Conservation (phyloP, 495 filamentous ascomycete species). For the Penicillium egyptiacum region DNA sequence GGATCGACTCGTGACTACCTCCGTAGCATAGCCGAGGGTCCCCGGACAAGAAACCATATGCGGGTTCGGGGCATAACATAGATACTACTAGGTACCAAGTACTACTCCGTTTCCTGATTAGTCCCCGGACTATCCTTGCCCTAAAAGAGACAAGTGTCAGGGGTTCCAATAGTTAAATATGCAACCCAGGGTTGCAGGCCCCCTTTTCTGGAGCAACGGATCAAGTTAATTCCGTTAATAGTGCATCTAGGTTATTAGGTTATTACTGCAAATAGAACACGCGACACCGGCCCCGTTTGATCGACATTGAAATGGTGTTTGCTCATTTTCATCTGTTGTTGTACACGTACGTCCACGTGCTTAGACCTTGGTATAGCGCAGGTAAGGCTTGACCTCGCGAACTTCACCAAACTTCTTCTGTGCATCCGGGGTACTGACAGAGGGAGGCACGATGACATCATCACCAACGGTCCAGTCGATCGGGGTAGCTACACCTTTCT, state of each 20-base stretch:
- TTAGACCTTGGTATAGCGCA: conserved; percentile 31
- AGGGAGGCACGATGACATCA: conserved; percentile 94
- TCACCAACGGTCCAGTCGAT: conserved; percentile 90
- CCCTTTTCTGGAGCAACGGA: neutral
- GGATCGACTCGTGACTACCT: conserved; percentile 2
- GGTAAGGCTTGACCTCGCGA: conserved; percentile 90
- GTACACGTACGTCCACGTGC: neutral
- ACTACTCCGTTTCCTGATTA: neutral
- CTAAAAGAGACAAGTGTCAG: conserved; percentile 14
- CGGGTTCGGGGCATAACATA: neutral
- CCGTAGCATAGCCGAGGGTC: conserved; percentile 20
- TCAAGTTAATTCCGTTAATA: neutral
- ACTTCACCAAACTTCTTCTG: conserved; percentile 89
- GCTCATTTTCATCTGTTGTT: neutral
- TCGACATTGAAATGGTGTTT: neutral
- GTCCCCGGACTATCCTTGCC: conserved; percentile 23
- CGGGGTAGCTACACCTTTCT: conserved; percentile 89
- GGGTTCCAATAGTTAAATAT: conserved; percentile 7
- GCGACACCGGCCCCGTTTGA: neutral
- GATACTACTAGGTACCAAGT: neutral
- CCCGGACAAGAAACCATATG: neutral
- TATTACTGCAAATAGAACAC: conserved; percentile 3
- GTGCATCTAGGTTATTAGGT: neutral
- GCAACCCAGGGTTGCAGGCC: neutral
- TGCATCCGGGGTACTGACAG: conserved; percentile 81